Percentiles rank a stretch among this genome's conserved stretches.
Evolutionary conservation across 495 filamentous ascomycete genomes (phyloP).

Genomic region (Cenococcum geophilum): DNA sequence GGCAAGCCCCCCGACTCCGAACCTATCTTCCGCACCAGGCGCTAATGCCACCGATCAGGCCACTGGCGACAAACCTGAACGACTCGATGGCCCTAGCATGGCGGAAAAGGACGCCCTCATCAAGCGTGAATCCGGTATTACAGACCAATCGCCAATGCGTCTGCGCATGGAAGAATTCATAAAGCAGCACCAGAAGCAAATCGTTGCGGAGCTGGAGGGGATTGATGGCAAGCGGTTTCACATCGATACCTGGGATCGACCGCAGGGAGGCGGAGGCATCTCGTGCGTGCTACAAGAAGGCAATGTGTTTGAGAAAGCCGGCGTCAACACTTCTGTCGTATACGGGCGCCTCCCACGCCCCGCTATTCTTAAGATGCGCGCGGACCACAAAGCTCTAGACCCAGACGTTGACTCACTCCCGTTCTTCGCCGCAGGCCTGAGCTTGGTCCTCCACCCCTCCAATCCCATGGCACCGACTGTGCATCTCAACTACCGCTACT

Average conservation of each 20-base stretch:
- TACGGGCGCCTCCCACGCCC: slow-evolving; percentile 86
- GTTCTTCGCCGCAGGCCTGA: slow-evolving; percentile 93
- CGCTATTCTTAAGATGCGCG: slow-evolving; percentile 89
- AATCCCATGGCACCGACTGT: slow-evolving; percentile 98
- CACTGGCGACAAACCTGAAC: slow-evolving; percentile 38
- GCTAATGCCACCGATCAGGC: slow-evolving; percentile 15
- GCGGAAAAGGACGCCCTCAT: slow-evolving; percentile 63
- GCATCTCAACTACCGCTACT: slow-evolving; percentile 98
- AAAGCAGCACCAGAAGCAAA: slow-evolving; percentile 81
- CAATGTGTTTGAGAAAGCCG: slow-evolving; percentile 96
- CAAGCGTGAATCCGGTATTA: slow-evolving; percentile 61
- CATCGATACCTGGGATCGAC: slow-evolving; percentile 79
- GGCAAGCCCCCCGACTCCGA: slow-evolving; percentile 39
- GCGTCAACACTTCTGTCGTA: slow-evolving; percentile 89
- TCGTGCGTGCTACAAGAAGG: slow-evolving; percentile 94
- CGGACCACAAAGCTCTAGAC: slow-evolving; percentile 86
- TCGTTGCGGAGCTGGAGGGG: slow-evolving; percentile 70
- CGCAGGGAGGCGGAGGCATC: slow-evolving; percentile 77
- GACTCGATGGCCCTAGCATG: slow-evolving; percentile 57
- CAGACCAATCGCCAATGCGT: slow-evolving; percentile 82
- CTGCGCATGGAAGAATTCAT: slow-evolving; percentile 95
- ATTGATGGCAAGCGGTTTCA: slow-evolving; percentile 76
- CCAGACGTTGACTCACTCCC: slow-evolving; percentile 69
- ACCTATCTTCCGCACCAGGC: slow-evolving; percentile 14
- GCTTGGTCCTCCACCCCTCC: slow-evolving; percentile 81